Base-by-base conservation (phyloP, 345 rosid genomes). In the Jatropha curcas region DNA sequence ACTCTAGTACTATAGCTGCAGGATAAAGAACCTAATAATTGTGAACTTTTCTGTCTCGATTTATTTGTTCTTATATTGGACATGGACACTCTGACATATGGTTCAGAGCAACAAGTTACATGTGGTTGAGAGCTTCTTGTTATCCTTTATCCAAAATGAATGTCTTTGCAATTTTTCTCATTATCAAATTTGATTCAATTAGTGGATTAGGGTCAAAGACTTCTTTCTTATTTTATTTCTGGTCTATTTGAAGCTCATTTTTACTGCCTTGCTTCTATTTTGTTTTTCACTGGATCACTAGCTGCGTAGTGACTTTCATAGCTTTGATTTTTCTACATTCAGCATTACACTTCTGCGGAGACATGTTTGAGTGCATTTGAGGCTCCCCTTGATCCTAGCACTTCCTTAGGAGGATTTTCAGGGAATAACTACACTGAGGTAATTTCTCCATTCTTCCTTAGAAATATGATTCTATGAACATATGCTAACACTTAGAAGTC, bases 361-460 rank as follows among this genome's bases (percentile, higher is more conserved):
- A 72, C 87, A 65, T 92, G 98, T 76, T 74, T 89, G 88, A 92
- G 98, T 82, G 97, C 98, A 63, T 94, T 89, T 77, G 87, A 92
- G 81, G 98, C 90, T 46, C 97, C 98, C 4, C 89, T 94, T 68
- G 97, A 94, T 83, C 98, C 98, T 80, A 90, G 86, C 80, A 90
- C 96, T 76, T 87, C 89, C 58, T 68, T 94, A 69, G 98, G 98
- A 81, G 98, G 98, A 76, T 92, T 89, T 84, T 82, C 87, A 51
- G 92, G 94, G 76, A 92, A 82, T 82, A 89, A 82, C 85, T 92
- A 83, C 71, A 82, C 88, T 51, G 92, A 92, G 97, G 98, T 92
- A 84, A 61, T 39, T 50, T 74, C 62, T 71, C 79, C 64, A 69
- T 41, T 50, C 37, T 71, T 74, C 34, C 77, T 73, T 69, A 74